Conservation (phyloP, 192 early-diverging fungal genomes). For the Dissophora ornata region DNA sequence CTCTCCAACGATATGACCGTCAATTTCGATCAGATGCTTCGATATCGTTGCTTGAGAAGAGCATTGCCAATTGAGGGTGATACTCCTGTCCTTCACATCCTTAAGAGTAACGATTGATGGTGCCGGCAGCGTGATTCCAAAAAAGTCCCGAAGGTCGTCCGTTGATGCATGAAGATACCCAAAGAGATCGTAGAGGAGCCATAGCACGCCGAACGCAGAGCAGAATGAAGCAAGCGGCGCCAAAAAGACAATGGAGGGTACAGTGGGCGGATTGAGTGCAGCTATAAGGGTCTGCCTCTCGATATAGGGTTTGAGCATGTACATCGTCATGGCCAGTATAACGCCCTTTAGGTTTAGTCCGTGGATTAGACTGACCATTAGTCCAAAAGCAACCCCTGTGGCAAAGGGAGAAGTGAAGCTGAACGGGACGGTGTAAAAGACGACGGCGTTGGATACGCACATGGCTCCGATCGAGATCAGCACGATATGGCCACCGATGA, state of each 20-base stretch:
- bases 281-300: constrained; percentile 40
- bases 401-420: constrained; percentile 54
- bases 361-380: constrained; percentile 53
- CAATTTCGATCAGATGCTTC: constrained; percentile 50
- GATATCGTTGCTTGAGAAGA: constrained; percentile 52
- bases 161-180: constrained; percentile 52
- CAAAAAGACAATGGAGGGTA: constrained; percentile 45
- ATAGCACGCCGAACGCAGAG: constrained; percentile 48
- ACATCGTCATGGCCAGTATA: constrained; percentile 54
- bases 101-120: constrained; percentile 51
- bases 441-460: constrained; percentile 45
- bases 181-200: constrained; percentile 51
- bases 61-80: constrained; percentile 50
- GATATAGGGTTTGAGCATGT: constrained; percentile 53
- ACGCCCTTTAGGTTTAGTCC: constrained; percentile 50
- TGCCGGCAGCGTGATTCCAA: constrained; percentile 44
- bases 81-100: constrained; percentile 53
- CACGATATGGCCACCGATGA: constrained; percentile 52
- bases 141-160: constrained; percentile 46
- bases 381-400: constrained; percentile 52
- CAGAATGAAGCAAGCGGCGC: constrained; percentile 49
- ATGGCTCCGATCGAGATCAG: constrained; percentile 52
- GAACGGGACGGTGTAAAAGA: constrained; percentile 48
- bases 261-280: constrained; percentile 42
- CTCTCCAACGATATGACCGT: constrained; percentile 45